A percentile compares a stretch with the other conserved stretches of the same genome.
Evolutionary conservation across 495 filamentous ascomycete species (phyloP).

Genomic region (Annulohypoxylon nitens): DNA sequence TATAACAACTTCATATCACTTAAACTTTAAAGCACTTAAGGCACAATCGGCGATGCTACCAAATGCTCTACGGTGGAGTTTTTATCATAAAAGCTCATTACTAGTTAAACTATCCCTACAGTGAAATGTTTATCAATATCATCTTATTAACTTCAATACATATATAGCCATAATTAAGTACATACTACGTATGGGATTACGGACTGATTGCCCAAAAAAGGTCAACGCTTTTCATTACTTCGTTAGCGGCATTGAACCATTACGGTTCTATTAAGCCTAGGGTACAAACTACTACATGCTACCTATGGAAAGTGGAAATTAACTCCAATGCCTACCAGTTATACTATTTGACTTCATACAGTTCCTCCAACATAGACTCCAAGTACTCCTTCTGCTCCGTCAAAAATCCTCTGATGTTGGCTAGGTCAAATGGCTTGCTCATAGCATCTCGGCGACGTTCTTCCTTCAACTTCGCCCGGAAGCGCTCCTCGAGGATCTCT

Average conservation of each 20-base stretch:
- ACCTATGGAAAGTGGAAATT: too few relatives aligned
- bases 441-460: constrained; percentile 5
- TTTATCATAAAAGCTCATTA: too few relatives aligned
- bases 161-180: too few relatives aligned
- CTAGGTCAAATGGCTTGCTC: not conserved
- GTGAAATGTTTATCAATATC: too few relatives aligned
- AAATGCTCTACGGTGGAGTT: too few relatives aligned
- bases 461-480: constrained; percentile 19
- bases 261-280: not conserved
- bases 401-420: constrained; percentile 6
- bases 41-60: too few relatives aligned
- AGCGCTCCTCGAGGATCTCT: constrained; percentile 71
- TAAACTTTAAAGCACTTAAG: too few relatives aligned
- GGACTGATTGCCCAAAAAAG: too few relatives aligned
- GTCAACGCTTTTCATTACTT: not conserved
- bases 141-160: too few relatives aligned
- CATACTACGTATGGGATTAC: too few relatives aligned
- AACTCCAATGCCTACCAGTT: not conserved
- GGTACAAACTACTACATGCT: not conserved
- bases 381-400: constrained; percentile 17
- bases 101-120: too few relatives aligned
- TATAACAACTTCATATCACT: too few relatives aligned
- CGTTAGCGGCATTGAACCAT: not conserved
- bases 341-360: constrained; percentile 11
- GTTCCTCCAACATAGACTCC: constrained; percentile 15